A percentile compares a stretch with the other conserved stretches of the same genome.
phyloP scores from a whole-genome alignment of 1,284 basidiomycete species.

The Coriolopsis trogii region DNA sequence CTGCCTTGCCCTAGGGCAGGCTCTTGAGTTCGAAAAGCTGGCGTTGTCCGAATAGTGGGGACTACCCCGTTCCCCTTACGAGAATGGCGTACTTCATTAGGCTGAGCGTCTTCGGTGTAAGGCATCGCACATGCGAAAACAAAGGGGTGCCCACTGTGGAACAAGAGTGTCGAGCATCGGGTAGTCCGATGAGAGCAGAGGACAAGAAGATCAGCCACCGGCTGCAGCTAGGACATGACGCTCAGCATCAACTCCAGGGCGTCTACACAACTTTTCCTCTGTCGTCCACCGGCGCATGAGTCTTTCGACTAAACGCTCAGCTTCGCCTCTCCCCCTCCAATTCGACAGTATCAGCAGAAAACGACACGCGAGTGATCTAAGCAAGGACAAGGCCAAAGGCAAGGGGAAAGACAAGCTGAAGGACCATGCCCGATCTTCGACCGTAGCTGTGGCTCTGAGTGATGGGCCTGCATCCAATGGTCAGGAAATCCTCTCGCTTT shows the following conservation, averaged over 20 bases:
- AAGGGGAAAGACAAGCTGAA: too few relatives aligned
- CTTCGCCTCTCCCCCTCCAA: conserved; percentile 14
- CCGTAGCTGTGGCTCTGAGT: not conserved
- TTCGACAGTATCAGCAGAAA: conserved; percentile 10
- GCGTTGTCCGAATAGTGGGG: conserved; percentile 34
- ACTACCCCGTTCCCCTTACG: conserved; percentile 38
- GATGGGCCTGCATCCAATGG: conserved; percentile 9
- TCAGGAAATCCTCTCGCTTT: conserved; percentile 17
- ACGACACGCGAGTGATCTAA: not conserved
- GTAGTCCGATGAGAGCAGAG: too few relatives aligned
- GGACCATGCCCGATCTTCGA: too few relatives aligned
- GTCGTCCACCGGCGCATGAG: conserved; percentile 9
- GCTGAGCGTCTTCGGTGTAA: conserved; percentile 44
- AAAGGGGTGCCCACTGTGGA: not conserved
- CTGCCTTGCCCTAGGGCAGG: not conserved
- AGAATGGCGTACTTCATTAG: conserved; percentile 43
- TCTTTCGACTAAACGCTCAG: conserved; percentile 14
- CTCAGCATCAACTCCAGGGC: too few relatives aligned
- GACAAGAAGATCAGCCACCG: too few relatives aligned
- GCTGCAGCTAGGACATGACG: too few relatives aligned
- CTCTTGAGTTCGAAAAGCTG: too few relatives aligned
- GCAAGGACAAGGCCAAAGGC: conserved; percentile 3
- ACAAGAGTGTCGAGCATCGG: not conserved
- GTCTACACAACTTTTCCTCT: not conserved
- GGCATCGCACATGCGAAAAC: conserved; percentile 11